Conservation (phyloP, 805 yeast genomes). For the Ogataea ganodermae region DNA sequence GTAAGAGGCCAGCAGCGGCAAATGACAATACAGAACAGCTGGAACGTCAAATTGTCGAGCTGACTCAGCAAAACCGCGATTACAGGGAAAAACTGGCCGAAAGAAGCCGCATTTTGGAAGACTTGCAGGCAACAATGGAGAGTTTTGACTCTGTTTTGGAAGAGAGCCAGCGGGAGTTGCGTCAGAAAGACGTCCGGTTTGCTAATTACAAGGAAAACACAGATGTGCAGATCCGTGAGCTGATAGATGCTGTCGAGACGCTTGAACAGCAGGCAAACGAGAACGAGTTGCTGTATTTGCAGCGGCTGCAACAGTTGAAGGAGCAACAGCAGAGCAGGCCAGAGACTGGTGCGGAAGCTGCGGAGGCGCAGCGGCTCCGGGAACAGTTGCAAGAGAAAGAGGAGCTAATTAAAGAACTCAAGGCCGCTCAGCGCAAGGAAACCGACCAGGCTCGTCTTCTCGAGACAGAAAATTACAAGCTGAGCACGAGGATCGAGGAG, state of each 20-base stretch:
- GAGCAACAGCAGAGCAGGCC: slow-evolving; percentile 20
- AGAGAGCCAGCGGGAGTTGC: slow-evolving; percentile 46
- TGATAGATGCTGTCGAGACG: slow-evolving; percentile 58
- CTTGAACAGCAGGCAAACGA: slow-evolving; percentile 58
- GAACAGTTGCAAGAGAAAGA: slow-evolving; percentile 17
- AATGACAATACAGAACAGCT: slow-evolving; percentile 3
- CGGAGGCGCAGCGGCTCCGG: slow-evolving; percentile 17
- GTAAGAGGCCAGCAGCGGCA: slow-evolving; percentile 13
- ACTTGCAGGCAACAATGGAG: slow-evolving; percentile 48
- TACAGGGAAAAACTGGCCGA: slow-evolving; percentile 36
- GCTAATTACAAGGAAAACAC: slow-evolving; percentile 47
- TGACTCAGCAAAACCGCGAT: slow-evolving; percentile 12
- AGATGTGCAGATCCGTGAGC: slow-evolving; percentile 57
- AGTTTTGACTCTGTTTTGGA: slow-evolving; percentile 50
- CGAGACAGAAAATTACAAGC: slow-evolving; percentile 18
- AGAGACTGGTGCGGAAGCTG: slow-evolving; percentile 14
- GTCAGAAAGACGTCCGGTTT: slow-evolving; percentile 48
- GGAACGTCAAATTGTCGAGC: slow-evolving; percentile 8
- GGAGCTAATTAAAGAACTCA: slow-evolving; percentile 3
- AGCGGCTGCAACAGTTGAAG: slow-evolving; percentile 44
- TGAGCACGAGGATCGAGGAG: slow-evolving; percentile 8
- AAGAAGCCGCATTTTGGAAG: slow-evolving; percentile 47
- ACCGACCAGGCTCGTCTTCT: background rate
- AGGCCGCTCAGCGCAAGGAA: background rate
- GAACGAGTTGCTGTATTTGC: slow-evolving; percentile 49